These are phyloP conservation scores for Sporothrix curviconia DNA, from an alignment of 2,329 filamentous ascomycete species.

Conservation along the genomic window DNA sequence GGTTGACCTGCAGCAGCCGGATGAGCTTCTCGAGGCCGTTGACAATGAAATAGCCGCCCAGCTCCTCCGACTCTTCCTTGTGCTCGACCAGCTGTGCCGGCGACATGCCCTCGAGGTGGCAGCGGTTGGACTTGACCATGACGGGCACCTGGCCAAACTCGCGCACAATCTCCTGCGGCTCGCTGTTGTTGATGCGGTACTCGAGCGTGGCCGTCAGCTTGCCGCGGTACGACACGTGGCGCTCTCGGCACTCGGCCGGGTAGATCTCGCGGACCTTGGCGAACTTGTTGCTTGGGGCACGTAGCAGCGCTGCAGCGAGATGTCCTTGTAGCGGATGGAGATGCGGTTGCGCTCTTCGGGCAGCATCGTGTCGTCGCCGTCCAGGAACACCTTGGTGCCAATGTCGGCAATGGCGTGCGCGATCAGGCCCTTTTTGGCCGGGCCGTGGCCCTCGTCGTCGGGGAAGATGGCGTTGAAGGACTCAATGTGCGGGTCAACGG, in stretches of 20 bases:
- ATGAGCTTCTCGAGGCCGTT: slow-evolving; percentile 98
- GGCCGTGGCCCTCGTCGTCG: slow-evolving; percentile 51
- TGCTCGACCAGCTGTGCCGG: slow-evolving; percentile 74
- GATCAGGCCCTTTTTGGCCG: slow-evolving; percentile 40
- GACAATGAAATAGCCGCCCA: slow-evolving; percentile 94
- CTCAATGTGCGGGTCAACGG: slow-evolving; percentile 88
- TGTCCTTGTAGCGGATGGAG: slow-evolving; percentile 69
- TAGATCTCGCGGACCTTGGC: slow-evolving; percentile 78
- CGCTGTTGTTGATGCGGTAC: slow-evolving; percentile 79
- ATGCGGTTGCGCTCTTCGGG: slow-evolving; percentile 64
- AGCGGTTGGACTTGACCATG: slow-evolving; percentile 90
- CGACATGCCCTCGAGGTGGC: slow-evolving; percentile 80
- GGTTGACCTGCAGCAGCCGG: slow-evolving; percentile 81
- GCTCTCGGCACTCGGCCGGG: slow-evolving; percentile 88
- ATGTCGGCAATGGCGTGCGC: slow-evolving; percentile 79
- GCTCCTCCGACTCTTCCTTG: slow-evolving; percentile 93
- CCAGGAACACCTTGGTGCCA: slow-evolving; percentile 78
- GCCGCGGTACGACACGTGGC: slow-evolving; percentile 85
- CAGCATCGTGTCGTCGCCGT: slow-evolving; percentile 63
- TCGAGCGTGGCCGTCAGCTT: slow-evolving; percentile 78
- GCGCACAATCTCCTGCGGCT: slow-evolving; percentile 72
- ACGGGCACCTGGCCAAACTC: slow-evolving; percentile 86
- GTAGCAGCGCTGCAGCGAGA: slow-evolving; percentile 75
- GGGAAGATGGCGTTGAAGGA: slow-evolving; percentile 86
- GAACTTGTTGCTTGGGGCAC: slow-evolving; percentile 80